Evolutionary conservation across 2,329 filamentous ascomycete species (phyloP).

Genomic region (Escovopsis sp.): DNA sequence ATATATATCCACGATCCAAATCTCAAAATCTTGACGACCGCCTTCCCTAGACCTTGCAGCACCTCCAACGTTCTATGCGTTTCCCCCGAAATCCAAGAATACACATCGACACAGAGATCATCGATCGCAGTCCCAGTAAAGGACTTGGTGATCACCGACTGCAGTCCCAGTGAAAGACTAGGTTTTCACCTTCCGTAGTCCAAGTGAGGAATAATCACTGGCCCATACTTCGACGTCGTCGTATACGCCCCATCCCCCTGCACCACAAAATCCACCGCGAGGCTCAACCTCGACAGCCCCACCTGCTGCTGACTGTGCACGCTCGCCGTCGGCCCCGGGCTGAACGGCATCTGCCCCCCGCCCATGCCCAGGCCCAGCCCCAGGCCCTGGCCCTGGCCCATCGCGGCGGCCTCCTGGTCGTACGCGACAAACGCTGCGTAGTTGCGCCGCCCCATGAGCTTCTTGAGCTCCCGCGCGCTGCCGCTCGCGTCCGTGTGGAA

Average conservation of each 20-base stretch:
- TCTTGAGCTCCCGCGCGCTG: constrained; percentile 66
- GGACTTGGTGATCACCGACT: too few relatives aligned
- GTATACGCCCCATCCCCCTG: constrained; percentile 76
- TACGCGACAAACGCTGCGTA: constrained; percentile 91
- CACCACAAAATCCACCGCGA: constrained; percentile 93
- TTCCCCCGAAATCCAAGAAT: too few relatives aligned
- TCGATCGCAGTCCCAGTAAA: too few relatives aligned
- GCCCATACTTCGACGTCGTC: constrained; percentile 85
- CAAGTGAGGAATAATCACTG: constrained; percentile 81
- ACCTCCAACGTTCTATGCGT: too few relatives aligned
- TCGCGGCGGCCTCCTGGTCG: constrained; percentile 61
- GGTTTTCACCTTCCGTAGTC: constrained; percentile 52
- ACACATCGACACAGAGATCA: too few relatives aligned
- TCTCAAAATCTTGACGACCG: too few relatives aligned
- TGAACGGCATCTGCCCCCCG: constrained; percentile 21
- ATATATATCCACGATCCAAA: too few relatives aligned
- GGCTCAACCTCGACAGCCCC: constrained; percentile 52
- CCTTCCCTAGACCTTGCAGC: too few relatives aligned
- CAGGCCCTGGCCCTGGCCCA: constrained; percentile 16
- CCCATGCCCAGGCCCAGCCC: too few relatives aligned
- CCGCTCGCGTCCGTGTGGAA: constrained; percentile 90
- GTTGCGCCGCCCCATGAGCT: constrained; percentile 84
- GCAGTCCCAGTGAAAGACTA: too few relatives aligned
- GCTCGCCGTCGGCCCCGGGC: constrained; percentile 20
- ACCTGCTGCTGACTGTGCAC: constrained; percentile 23